These are phyloP conservation scores for Chaetomium tenue DNA, from an alignment of 495 filamentous ascomycete species.

Conservation along the genomic window DNA sequence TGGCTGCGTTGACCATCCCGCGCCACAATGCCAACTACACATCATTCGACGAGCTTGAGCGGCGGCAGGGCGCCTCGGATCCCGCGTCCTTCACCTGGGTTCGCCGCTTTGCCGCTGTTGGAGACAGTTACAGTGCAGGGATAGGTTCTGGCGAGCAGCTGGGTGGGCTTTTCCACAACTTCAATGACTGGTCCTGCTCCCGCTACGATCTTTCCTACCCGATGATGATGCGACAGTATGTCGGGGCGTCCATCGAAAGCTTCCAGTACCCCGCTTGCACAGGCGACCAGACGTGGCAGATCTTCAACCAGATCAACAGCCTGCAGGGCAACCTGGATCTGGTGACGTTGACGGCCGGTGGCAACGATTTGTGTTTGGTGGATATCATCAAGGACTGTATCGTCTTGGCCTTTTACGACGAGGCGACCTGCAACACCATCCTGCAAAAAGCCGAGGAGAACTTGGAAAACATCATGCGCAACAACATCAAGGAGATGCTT, in stretches of 20 bases:
- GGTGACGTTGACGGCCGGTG: not conserved
- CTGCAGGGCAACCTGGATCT: not conserved
- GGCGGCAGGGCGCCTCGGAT: not conserved
- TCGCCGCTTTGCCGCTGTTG: not conserved
- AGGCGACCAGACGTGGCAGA: not conserved
- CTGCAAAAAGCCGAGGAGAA: constrained; percentile 5
- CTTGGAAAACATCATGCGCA: not conserved
- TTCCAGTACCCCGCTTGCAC: constrained; percentile 8
- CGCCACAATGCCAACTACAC: constrained; percentile 6
- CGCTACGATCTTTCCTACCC: not conserved
- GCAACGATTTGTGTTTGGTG: not conserved
- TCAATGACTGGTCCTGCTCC: constrained; percentile 4
- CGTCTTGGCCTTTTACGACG: constrained; percentile 1
- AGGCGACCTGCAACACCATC: not conserved
- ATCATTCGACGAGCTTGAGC: not conserved
- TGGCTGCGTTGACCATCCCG: not conserved
- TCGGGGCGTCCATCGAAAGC: not conserved
- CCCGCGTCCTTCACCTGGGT: not conserved
- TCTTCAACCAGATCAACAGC: constrained; percentile 4
- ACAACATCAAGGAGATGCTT: constrained; percentile 5
- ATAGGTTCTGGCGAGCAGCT: constrained; percentile 2
- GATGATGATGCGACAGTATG: not conserved
- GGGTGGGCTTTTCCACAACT: not conserved
- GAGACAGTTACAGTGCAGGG: constrained; percentile 1
- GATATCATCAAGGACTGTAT: constrained; percentile 13